These are phyloP conservation scores for Arthroderma sp. DNA, from an alignment of 2,329 filamentous ascomycete genomes.

Conservation along the genomic window DNA sequence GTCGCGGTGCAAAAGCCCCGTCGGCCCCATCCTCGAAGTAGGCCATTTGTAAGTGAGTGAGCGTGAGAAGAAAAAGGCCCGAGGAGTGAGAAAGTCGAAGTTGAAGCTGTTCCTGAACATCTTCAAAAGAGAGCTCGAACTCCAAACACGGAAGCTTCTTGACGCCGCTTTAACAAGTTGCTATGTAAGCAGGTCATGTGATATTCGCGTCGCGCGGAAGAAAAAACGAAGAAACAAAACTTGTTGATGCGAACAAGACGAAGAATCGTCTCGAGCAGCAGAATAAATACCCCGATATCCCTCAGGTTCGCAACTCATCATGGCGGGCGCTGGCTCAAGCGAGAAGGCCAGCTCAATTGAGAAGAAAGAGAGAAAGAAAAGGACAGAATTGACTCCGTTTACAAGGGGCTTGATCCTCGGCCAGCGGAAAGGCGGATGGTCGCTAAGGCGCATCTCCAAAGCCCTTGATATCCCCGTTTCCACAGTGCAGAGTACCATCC, in stretches of 20 bases:
- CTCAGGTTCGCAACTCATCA: not conserved
- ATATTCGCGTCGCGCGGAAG: not conserved
- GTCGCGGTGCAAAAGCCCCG: constrained; percentile 17
- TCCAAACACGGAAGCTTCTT: not conserved
- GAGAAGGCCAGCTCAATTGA: not conserved
- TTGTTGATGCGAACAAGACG: not conserved
- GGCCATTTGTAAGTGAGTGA: constrained; percentile 21
- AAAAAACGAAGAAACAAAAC: not conserved
- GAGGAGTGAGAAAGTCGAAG: not conserved
- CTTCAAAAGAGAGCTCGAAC: not conserved
- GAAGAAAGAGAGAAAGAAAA: not conserved
- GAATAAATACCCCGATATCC: not conserved
- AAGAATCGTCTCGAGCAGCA: not conserved
- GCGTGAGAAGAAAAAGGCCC: not conserved
- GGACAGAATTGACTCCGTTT: not conserved
- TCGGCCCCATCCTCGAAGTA: constrained; percentile 32
- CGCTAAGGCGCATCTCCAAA: not conserved
- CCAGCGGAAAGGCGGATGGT: not conserved
- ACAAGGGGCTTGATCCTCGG: not conserved
- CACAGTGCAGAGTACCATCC: not conserved
- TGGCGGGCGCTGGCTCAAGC: not conserved
- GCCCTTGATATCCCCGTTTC: not conserved
- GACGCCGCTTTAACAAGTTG: not conserved
- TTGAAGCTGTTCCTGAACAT: not conserved
- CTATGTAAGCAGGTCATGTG: not conserved